Conservation (phyloP, 2,329 filamentous ascomycete species). For the Diaporthe ampelina region DNA sequence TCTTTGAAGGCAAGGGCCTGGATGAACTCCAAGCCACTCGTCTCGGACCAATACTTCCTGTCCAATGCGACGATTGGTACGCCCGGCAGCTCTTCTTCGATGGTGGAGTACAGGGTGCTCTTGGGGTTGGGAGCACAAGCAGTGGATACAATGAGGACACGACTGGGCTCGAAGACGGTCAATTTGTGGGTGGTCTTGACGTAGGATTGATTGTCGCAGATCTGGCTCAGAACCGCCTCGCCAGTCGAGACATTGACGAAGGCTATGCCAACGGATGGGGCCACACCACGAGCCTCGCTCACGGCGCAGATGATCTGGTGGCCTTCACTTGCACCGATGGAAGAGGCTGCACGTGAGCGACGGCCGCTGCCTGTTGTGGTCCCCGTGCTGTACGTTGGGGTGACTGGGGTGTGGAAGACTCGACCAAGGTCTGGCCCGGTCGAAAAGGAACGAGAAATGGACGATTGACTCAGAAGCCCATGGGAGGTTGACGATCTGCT, state of each 20-base stretch:
- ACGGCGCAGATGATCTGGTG: slow-evolving; percentile 90
- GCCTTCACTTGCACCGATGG: slow-evolving; percentile 62
- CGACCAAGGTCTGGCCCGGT: background rate
- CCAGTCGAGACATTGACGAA: slow-evolving; percentile 90
- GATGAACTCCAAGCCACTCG: slow-evolving; percentile 81
- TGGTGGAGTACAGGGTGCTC: slow-evolving; percentile 80
- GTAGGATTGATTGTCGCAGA: slow-evolving; percentile 94
- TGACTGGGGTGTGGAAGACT: background rate
- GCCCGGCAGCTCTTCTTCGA: slow-evolving; percentile 78
- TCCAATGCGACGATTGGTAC: slow-evolving; percentile 76
- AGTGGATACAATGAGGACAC: slow-evolving; percentile 82
- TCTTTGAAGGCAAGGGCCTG: slow-evolving; percentile 83
- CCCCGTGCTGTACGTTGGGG: slow-evolving; percentile 31
- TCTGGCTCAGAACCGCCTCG: slow-evolving; percentile 88
- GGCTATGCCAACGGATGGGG: slow-evolving; percentile 86
- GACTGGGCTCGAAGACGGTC: slow-evolving; percentile 81
- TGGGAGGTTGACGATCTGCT: background rate
- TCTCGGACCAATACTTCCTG: slow-evolving; percentile 87
- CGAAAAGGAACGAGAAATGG: background rate
- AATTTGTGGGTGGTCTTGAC: slow-evolving; percentile 90
- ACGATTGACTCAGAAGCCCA: no score
- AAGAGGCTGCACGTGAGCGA: slow-evolving; percentile 57
- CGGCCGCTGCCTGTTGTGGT: slow-evolving; percentile 59
- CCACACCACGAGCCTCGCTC: slow-evolving; percentile 88
- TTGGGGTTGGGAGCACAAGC: slow-evolving; percentile 74